A percentile compares a stretch with the other conserved stretches of the same genome.
These are phyloP conservation scores for Gossypium mustelinum DNA, from an alignment of 345 rosid genomes.

Conservation along the genomic window DNA sequence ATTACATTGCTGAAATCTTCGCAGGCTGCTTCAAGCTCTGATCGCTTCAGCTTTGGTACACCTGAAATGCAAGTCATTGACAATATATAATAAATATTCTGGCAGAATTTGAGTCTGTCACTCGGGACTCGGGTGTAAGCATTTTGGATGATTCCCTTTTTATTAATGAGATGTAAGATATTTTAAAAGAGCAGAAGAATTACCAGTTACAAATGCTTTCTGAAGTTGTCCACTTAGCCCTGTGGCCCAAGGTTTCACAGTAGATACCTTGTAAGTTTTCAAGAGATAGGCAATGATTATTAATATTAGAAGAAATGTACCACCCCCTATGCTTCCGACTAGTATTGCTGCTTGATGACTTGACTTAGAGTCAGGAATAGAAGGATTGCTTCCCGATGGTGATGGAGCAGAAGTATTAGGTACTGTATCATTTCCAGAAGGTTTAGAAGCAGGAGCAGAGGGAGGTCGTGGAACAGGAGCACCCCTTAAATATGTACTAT, in stretches of 20 bases:
- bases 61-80: slow-evolving; percentile 48
- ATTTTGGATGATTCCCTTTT: too few species aligned
- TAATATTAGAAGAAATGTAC: slow-evolving; percentile 32
- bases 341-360: slow-evolving; percentile 20
- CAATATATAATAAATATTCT: not conserved
- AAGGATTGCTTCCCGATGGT: not conserved
- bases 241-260: slow-evolving; percentile 90
- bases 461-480: slow-evolving; percentile 21
- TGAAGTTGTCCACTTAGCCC: slow-evolving; percentile 95
- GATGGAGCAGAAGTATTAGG: not conserved
- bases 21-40: slow-evolving; percentile 85
- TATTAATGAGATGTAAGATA: too few species aligned
- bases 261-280: slow-evolving; percentile 41
- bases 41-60: slow-evolving; percentile 72
- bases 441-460: not conserved
- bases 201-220: slow-evolving; percentile 83
- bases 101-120: not conserved
- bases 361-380: not conserved
- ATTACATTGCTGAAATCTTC: slow-evolving; percentile 96
- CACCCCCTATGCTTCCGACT: slow-evolving; percentile 37
- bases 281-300: slow-evolving; percentile 30
- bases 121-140: too few species aligned
- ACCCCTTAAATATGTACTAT: not conserved
- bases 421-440: not conserved
- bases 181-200: slow-evolving; percentile 12